phyloP scores from a whole-genome alignment of 1,284 basidiomycete genomes.

The Apiotrichum domesticum region DNA sequence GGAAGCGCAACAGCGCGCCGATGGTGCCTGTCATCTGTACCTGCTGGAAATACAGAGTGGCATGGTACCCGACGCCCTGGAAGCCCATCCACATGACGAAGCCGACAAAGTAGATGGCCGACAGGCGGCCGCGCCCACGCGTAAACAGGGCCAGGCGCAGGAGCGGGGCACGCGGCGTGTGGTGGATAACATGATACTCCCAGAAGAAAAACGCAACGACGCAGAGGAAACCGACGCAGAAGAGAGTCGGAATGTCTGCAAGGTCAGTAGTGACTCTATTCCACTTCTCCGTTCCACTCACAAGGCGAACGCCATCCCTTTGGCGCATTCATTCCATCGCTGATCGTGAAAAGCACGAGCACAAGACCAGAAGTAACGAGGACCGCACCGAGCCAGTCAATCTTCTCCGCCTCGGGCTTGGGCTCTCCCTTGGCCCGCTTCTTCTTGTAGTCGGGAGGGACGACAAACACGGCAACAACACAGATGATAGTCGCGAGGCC shows the following conservation, averaged over 20 bases:
- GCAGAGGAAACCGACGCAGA: conserved; percentile 61
- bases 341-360: conserved; percentile 66
- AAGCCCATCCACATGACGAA: conserved; percentile 63
- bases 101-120: conserved; percentile 57
- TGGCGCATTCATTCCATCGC: conserved; percentile 61
- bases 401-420: neutral
- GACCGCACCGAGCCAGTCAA: conserved; percentile 18
- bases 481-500: conserved; percentile 5
- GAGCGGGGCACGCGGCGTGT: conserved; percentile 52
- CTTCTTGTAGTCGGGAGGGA: conserved; percentile 5
- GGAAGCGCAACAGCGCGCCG: conserved; percentile 61
- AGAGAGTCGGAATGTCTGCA: conserved; percentile 47
- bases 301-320: conserved; percentile 63
- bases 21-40: conserved; percentile 36
- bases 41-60: conserved; percentile 16
- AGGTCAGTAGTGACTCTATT: neutral
- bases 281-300: conserved; percentile 42
- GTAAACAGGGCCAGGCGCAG: conserved; percentile 61
- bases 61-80: conserved; percentile 16
- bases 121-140: conserved; percentile 56
- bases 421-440: neutral
- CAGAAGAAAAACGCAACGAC: conserved; percentile 59
- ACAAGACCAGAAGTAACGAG: conserved; percentile 16
- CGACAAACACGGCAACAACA: neutral
- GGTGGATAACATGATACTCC: conserved; percentile 55